Evolutionary conservation across 768 basidiomycete species (phyloP).

Genomic region (Lyophyllum atratum): DNA sequence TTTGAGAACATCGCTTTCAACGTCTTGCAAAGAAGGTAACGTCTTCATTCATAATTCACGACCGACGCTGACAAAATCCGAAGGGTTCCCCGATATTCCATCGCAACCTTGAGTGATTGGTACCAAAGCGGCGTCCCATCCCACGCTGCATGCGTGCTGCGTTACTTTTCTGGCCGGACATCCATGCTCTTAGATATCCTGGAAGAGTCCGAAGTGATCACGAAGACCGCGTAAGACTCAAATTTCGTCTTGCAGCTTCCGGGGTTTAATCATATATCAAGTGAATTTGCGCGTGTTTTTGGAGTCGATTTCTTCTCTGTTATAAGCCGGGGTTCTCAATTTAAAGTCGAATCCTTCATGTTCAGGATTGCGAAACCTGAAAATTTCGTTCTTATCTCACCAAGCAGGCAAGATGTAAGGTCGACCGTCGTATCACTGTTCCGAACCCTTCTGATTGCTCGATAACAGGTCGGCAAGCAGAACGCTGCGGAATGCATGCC

Average conservation of each 20-base stretch:
- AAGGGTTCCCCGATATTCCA: constrained; percentile 79
- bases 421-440: background rate
- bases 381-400: constrained; percentile 87
- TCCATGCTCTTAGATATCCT: constrained; percentile 77
- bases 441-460: constrained; percentile 1
- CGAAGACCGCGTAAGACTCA: constrained; percentile 80
- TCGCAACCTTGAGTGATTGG: constrained; percentile 65
- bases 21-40: constrained; percentile 72
- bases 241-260: background rate
- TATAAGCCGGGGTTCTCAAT: constrained; percentile 92
- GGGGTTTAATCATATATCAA: constrained; percentile 32
- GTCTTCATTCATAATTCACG: background rate
- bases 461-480: constrained; percentile 82
- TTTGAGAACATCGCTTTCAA: constrained; percentile 92
- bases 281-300: constrained; percentile 96
- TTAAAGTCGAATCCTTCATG: constrained; percentile 99
- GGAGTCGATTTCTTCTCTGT: constrained; percentile 98
- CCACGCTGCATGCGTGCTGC: constrained; percentile 56
- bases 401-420: constrained; percentile 80
- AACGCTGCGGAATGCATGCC: constrained; percentile 97
- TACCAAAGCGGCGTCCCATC: constrained; percentile 59
- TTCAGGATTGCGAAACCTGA: constrained; percentile 97
- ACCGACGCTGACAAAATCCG: background rate
- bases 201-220: constrained; percentile 77
- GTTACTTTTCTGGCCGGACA: constrained; percentile 66